These are phyloP conservation scores for Umbelopsis sp. DNA, from an alignment of 192 early-diverging fungal genomes.

Conservation along the genomic window DNA sequence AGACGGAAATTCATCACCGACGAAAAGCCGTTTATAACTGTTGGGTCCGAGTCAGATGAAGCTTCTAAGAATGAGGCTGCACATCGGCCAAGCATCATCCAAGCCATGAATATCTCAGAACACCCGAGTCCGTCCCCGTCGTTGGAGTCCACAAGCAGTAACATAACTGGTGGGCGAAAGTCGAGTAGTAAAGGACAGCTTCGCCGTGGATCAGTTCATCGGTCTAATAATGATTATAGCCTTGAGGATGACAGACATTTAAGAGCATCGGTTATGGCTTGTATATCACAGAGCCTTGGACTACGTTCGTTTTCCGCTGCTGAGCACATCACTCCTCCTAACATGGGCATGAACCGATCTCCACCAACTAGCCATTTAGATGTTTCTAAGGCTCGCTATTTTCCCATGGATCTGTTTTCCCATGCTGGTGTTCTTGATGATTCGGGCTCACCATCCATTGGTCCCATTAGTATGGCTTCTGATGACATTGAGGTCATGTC, in stretches of 20 bases:
- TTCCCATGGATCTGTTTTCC: slow-evolving; percentile 39
- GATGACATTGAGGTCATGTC: slow-evolving; percentile 17
- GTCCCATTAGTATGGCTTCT: slow-evolving; percentile 11
- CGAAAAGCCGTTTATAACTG: slow-evolving; percentile 13
- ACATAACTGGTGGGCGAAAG: background rate
- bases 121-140: background rate
- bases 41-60: background rate
- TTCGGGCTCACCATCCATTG: slow-evolving; percentile 1
- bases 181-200: background rate
- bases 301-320: background rate
- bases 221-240: slow-evolving; percentile 42
- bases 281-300: slow-evolving; percentile 63
- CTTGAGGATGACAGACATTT: slow-evolving; percentile 62
- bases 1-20: slow-evolving; percentile 46
- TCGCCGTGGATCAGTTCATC: background rate
- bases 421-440: slow-evolving; percentile 30
- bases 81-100: slow-evolving; percentile 19
- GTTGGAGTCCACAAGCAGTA: background rate
- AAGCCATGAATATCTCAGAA: slow-evolving; percentile 26
- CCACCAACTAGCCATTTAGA: slow-evolving; percentile 36
- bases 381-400: background rate
- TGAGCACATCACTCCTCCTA: background rate
- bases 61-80: background rate
- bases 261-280: slow-evolving; percentile 62
- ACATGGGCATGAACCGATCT: background rate